A percentile compares a stretch with the other conserved stretches of the same genome.
Evolutionary conservation across 441 rosid genomes (phyloP).

Genomic region (Melianthus villosus): DNA sequence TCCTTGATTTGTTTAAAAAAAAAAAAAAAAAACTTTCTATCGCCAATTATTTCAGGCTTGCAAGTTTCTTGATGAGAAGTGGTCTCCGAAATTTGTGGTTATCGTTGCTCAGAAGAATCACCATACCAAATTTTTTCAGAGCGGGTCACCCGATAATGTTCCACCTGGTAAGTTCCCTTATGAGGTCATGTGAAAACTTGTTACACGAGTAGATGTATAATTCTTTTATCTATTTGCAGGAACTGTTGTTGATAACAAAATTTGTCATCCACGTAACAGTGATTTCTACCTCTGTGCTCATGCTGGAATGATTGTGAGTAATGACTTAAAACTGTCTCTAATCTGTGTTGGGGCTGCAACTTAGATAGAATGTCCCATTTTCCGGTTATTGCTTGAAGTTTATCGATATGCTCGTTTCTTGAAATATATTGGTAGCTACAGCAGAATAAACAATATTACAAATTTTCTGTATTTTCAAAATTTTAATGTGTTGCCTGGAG

Average conservation of each 20-base stretch:
- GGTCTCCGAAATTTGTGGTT: slow-evolving; percentile 72
- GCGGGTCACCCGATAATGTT: slow-evolving; percentile 50
- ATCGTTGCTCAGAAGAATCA: slow-evolving; percentile 80
- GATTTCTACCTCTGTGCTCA: slow-evolving; percentile 94
- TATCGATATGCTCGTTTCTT: too few relatives aligned
- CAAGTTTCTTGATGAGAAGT: slow-evolving; percentile 50
- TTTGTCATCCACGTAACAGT: slow-evolving; percentile 71
- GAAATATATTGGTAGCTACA: too few relatives aligned
- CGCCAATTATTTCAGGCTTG: slow-evolving; percentile 45
- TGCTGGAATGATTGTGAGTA: slow-evolving; percentile 58
- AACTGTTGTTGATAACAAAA: slow-evolving; percentile 69
- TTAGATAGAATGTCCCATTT: too few relatives aligned
- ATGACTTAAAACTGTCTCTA: not conserved
- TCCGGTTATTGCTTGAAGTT: too few relatives aligned
- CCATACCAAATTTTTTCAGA: slow-evolving; percentile 68
- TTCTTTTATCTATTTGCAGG: slow-evolving; percentile 24
- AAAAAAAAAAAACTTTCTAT: too few relatives aligned
- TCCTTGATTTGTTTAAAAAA: too few relatives aligned
- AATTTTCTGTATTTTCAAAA: too few relatives aligned
- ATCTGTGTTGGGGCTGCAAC: not conserved
- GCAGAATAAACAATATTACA: too few relatives aligned
- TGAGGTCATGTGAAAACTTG: not conserved
- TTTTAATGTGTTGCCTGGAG: too few relatives aligned
- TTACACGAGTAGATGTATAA: not conserved
- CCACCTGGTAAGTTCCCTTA: slow-evolving; percentile 37